phyloP scores from a whole-genome alignment of 352 stramenopile species.

The Globisporangium viniferum region DNA sequence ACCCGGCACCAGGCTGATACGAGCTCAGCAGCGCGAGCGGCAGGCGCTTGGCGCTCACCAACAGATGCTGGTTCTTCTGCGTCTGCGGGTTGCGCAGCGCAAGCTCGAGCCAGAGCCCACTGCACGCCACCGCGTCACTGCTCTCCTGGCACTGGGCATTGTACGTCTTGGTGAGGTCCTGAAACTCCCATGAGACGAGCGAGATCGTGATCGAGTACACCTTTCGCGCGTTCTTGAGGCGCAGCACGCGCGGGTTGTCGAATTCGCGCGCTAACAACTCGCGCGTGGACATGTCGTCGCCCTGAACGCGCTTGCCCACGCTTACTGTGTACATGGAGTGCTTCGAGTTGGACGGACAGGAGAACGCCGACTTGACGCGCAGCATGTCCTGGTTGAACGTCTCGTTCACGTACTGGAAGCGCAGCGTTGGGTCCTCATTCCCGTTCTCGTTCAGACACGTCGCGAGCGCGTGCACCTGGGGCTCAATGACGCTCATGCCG shows the following conservation, averaged over 20 bases:
- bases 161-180: background rate
- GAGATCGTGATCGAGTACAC: constrained; percentile 15
- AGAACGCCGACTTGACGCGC: background rate
- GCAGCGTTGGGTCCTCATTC: background rate
- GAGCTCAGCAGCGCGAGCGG: background rate
- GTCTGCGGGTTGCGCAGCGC: background rate
- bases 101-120: background rate
- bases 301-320: constrained; percentile 8
- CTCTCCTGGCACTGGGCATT: background rate
- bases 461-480: constrained; percentile 5
- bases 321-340: constrained; percentile 6
- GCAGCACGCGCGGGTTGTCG: background rate
- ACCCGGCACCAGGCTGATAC: background rate
- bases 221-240: constrained; percentile 7
- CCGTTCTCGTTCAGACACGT: constrained; percentile 2
- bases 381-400: background rate
- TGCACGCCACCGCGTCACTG: background rate
- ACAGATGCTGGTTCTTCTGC: background rate
- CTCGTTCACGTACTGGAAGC: constrained; percentile 1
- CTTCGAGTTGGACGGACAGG: constrained; percentile 1
- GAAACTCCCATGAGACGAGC: background rate
- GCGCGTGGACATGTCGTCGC: background rate
- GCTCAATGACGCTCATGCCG: background rate
- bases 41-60: background rate
- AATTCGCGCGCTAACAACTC: background rate